A percentile compares a stretch with the other conserved stretches of the same genome.
These are phyloP conservation scores for Colletotrichum filicis DNA, from an alignment of 2,329 filamentous ascomycete species.

Conservation along the genomic window DNA sequence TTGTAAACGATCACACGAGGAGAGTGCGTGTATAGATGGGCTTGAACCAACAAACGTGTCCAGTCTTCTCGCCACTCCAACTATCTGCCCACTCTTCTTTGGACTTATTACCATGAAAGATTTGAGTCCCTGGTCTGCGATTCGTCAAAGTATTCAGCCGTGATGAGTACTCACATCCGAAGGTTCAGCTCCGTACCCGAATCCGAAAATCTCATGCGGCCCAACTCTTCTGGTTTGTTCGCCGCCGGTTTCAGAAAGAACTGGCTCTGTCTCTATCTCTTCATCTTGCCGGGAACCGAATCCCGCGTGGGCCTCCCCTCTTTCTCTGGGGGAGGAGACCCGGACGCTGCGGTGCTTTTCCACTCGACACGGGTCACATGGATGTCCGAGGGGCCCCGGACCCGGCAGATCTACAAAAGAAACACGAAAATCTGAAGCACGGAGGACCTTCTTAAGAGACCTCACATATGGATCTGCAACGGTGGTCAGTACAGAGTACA, in stretches of 20 bases:
- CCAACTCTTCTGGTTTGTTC: neutral
- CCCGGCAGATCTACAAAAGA: constrained; percentile 1
- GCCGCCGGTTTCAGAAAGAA: neutral
- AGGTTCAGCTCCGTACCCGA: neutral
- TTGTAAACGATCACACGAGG: neutral
- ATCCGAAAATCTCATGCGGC: neutral
- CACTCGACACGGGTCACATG: constrained; percentile 6
- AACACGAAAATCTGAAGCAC: constrained; percentile 6
- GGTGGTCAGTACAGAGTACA: neutral
- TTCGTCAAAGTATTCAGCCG: neutral
- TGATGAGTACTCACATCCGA: neutral
- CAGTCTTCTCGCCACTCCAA: neutral
- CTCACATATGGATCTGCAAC: constrained; percentile 3
- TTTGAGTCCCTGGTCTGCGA: neutral
- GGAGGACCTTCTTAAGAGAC: neutral
- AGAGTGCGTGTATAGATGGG: neutral
- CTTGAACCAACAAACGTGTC: neutral
- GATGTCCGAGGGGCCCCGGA: constrained; percentile 1
- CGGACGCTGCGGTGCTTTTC: neutral
- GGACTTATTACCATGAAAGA: neutral
- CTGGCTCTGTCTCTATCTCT: neutral
- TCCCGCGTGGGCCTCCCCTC: neutral
- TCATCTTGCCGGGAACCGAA: constrained; percentile 8
- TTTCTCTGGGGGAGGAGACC: neutral
- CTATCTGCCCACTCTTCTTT: neutral